Percentiles rank a stretch among this genome's conserved stretches.
Conservation (phyloP, 2,329 filamentous ascomycete genomes). For the Graphiopsis chlorocephala region DNA sequence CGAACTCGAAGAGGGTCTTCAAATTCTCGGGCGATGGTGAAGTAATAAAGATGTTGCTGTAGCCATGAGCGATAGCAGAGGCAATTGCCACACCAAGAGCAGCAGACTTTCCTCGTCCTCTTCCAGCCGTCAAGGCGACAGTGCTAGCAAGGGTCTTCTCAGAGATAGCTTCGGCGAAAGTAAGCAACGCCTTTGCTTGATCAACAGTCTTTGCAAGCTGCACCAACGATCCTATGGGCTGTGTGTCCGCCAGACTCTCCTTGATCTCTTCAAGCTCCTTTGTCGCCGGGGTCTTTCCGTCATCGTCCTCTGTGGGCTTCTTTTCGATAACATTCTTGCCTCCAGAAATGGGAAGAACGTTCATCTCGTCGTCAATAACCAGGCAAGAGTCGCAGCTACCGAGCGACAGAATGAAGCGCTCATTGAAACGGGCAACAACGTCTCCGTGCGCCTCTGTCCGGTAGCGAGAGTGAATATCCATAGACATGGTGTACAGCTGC, state of each 20-base stretch:
- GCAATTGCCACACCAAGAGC: conserved; percentile 92
- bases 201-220: conserved; percentile 86
- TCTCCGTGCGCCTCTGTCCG: conserved; percentile 94
- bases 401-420: conserved; percentile 90
- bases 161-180: conserved; percentile 91
- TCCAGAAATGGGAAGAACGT: conserved; percentile 93
- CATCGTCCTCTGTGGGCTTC: conserved; percentile 72
- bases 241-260: conserved; percentile 78
- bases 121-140: conserved; percentile 85
- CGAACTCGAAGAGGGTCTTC: conserved; percentile 96
- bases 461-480: conserved; percentile 97
- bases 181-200: conserved; percentile 93
- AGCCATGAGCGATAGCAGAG: conserved; percentile 90
- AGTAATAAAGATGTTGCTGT: conserved; percentile 99
- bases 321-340: conserved; percentile 84
- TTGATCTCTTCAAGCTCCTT: conserved; percentile 83
- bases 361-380: conserved; percentile 95
- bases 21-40: conserved; percentile 96
- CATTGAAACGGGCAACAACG: conserved; percentile 94
- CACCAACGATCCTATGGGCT: conserved; percentile 80
- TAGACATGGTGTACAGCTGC: conserved; percentile 92
- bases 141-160: conserved; percentile 95
- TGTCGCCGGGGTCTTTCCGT: conserved; percentile 66
- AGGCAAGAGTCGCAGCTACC: conserved; percentile 94
- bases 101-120: conserved; percentile 95